phyloP scores from a whole-genome alignment of 305 asterid species.

The Ruellia speciosa region DNA sequence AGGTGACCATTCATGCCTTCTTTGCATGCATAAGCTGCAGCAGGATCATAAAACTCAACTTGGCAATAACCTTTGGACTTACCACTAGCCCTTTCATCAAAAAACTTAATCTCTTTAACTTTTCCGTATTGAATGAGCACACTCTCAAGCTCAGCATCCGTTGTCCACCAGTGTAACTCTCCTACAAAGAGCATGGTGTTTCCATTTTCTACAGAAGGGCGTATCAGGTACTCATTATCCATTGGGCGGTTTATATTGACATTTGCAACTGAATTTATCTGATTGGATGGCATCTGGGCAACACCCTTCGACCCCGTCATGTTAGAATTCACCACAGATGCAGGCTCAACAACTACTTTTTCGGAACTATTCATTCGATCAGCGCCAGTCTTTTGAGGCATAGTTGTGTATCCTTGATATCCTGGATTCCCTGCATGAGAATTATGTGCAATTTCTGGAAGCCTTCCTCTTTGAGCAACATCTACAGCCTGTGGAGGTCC shows the following conservation, averaged over 20 bases:
- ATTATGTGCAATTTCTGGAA: conserved; percentile 37
- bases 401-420: conserved; percentile 42
- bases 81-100: conserved; percentile 94
- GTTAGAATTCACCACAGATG: conserved; percentile 34
- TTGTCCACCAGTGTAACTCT: conserved; percentile 99
- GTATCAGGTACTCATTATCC: conserved; percentile 39
- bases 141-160: conserved; percentile 79
- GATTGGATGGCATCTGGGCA: conserved; percentile 38
- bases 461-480: conserved; percentile 43
- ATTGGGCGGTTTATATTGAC: conserved; percentile 33
- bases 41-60: conserved; percentile 81
- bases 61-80: conserved; percentile 98
- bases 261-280: conserved; percentile 32
- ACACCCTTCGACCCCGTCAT: conserved; percentile 38
- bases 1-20: conserved; percentile 73
- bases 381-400: conserved; percentile 32
- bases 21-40: conserved; percentile 76
- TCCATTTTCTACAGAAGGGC: conserved; percentile 56
- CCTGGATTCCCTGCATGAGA: conserved; percentile 46
- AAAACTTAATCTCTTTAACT: conserved; percentile 87
- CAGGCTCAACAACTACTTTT: conserved; percentile 35
- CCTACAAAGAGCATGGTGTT: conserved; percentile 78
- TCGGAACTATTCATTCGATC: conserved; percentile 33
- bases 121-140: conserved; percentile 60
- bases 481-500: conserved; percentile 33